phyloP scores from a whole-genome alignment of 345 rosid genomes.

The Lagerstroemia speciosa region DNA sequence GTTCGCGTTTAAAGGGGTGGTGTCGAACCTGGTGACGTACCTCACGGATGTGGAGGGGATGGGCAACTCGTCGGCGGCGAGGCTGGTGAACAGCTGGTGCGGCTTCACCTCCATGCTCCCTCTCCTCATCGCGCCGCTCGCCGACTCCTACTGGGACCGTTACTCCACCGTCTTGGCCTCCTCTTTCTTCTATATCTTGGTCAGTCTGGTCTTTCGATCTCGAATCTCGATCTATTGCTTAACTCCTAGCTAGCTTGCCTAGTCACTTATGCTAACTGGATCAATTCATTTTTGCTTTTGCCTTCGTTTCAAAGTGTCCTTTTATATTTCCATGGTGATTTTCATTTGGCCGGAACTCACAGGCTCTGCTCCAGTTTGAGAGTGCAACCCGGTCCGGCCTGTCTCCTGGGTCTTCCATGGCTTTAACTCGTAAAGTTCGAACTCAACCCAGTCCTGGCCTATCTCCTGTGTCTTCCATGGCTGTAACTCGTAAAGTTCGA shows the following conservation, averaged over 20 bases:
- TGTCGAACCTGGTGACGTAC: constrained; percentile 83
- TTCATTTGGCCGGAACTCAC: too few relatives aligned
- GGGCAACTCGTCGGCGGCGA: constrained; percentile 88
- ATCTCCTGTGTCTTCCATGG: not conserved
- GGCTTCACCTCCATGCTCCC: constrained; percentile 88
- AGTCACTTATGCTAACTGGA: not conserved
- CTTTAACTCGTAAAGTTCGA: too few relatives aligned
- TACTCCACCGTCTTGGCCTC: constrained; percentile 63
- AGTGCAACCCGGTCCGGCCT: too few relatives aligned
- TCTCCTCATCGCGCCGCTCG: constrained; percentile 66
- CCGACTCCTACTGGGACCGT: constrained; percentile 76
- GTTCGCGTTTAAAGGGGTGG: constrained; percentile 94
- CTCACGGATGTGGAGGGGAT: constrained; percentile 70
- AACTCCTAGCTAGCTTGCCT: too few relatives aligned
- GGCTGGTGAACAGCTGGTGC: constrained; percentile 77
- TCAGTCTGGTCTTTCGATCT: too few relatives aligned
- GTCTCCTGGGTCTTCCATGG: too few relatives aligned
- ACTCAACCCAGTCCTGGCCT: too few relatives aligned
- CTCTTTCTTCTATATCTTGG: constrained; percentile 68
- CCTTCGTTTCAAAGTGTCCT: too few relatives aligned
- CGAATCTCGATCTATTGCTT: too few relatives aligned
- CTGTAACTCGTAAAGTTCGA: not conserved
- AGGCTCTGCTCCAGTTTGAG: not conserved
- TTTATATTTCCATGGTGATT: too few relatives aligned
- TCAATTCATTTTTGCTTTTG: not conserved